A percentile compares a stretch with the other conserved stretches of the same genome.
Conservation (phyloP, 2,329 filamentous ascomycete species). For the Ophiostoma sp. region DNA sequence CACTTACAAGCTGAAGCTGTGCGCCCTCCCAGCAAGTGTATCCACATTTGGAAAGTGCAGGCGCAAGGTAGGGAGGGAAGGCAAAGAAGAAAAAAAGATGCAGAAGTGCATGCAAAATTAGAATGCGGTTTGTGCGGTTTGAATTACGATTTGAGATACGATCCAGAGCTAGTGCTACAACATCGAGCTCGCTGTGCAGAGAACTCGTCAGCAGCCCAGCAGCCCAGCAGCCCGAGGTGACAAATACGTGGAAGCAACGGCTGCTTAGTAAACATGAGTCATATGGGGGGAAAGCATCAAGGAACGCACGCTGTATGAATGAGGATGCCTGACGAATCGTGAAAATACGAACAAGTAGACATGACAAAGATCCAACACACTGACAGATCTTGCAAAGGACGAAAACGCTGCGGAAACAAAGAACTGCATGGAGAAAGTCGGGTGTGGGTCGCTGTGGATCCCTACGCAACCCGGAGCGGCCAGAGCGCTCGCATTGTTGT, state of each 20-base stretch:
- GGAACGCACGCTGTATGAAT: background rate
- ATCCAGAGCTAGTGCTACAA: too few species aligned
- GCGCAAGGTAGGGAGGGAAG: background rate
- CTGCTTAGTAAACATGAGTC: too few species aligned
- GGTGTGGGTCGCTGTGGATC: slow-evolving; percentile 13
- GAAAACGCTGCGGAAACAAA: slow-evolving; percentile 9
- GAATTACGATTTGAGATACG: too few species aligned
- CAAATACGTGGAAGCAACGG: too few species aligned
- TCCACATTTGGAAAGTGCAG: slow-evolving; percentile 14
- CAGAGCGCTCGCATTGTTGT: background rate
- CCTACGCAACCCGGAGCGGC: slow-evolving; percentile 1
- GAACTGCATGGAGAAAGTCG: slow-evolving; percentile 5
- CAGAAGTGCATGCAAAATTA: background rate
- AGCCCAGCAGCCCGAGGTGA: too few species aligned
- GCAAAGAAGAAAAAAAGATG: background rate
- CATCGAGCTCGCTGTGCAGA: too few species aligned
- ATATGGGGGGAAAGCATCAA: too few species aligned
- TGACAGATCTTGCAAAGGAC: background rate
- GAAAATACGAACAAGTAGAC: background rate
- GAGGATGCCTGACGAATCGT: background rate
- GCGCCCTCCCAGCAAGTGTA: background rate
- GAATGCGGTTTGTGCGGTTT: background rate
- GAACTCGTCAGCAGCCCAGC: too few species aligned
- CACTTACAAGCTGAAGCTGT: slow-evolving; percentile 16
- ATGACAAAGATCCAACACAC: background rate